A percentile compares a stretch with the other conserved stretches of the same genome.
Conservation (phyloP, 2,329 filamentous ascomycete species). For the Aspergillus carbonarius region DNA sequence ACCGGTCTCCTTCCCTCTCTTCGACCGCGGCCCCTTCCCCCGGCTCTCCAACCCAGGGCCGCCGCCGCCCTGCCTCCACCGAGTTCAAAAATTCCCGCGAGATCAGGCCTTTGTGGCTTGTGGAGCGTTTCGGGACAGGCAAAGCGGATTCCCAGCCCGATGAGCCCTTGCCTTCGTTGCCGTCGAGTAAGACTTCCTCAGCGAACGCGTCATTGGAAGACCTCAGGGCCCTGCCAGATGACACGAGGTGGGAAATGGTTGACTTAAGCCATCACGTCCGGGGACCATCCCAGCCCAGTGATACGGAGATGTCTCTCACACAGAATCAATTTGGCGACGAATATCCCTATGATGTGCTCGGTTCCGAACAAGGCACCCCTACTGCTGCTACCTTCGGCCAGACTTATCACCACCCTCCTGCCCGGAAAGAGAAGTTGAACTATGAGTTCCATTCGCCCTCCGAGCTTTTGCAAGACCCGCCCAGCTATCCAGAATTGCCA, state of each 20-base stretch:
- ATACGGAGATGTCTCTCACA: constrained; percentile 36
- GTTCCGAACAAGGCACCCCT: constrained; percentile 67
- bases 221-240: constrained; percentile 28
- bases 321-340: constrained; percentile 30
- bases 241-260: constrained; percentile 32
- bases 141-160: constrained; percentile 43
- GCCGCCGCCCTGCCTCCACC: constrained; percentile 49
- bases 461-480: constrained; percentile 44
- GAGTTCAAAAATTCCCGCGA: constrained; percentile 61
- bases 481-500: constrained; percentile 24
- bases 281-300: constrained; percentile 25
- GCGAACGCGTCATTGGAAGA: constrained; percentile 48
- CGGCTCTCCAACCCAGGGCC: constrained; percentile 44
- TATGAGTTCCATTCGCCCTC: constrained; percentile 50
- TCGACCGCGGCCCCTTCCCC: constrained; percentile 38
- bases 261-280: constrained; percentile 23
- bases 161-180: constrained; percentile 50
- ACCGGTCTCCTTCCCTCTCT: constrained; percentile 42
- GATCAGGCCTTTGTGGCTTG: constrained; percentile 77
- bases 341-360: constrained; percentile 50
- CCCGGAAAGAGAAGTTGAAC: constrained; percentile 41
- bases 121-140: constrained; percentile 60
- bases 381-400: constrained; percentile 56
- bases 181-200: constrained; percentile 52
- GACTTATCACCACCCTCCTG: constrained; percentile 14